phyloP scores from a whole-genome alignment of 2,329 filamentous ascomycete species.

The Sporothrix inflata region DNA sequence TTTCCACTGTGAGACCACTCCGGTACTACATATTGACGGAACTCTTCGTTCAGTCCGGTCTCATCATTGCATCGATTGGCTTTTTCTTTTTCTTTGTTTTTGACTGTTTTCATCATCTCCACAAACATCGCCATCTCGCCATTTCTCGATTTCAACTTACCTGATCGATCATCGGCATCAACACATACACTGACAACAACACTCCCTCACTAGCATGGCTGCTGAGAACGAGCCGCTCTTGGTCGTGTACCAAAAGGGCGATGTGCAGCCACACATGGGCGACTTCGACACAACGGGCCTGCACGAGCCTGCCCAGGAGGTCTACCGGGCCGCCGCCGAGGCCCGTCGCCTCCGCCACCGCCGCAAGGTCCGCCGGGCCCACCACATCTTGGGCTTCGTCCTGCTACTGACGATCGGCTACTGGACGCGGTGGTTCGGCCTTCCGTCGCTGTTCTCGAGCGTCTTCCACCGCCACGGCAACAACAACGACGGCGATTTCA shows the following conservation, averaged over 20 bases:
- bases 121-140: background rate
- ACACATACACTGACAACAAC: background rate
- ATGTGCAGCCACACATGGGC: background rate
- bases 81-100: background rate
- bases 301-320: background rate
- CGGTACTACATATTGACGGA: background rate
- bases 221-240: slow-evolving; percentile 19
- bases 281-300: background rate
- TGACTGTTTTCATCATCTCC: background rate
- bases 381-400: background rate
- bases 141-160: background rate
- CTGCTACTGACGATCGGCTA: background rate
- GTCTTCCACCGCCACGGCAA: background rate
- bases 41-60: background rate
- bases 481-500: background rate
- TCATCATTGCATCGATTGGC: background rate
- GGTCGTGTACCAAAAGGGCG: background rate
- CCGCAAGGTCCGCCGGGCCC: background rate
- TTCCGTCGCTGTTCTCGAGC: background rate
- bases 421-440: slow-evolving; percentile 4
- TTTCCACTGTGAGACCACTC: background rate
- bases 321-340: slow-evolving; percentile 1
- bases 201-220: background rate
- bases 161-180: background rate
- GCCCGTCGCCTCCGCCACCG: slow-evolving; percentile 11